A percentile compares a stretch with the other conserved stretches of the same genome.
These are phyloP conservation scores for Neohortaea acidophila DNA, from an alignment of 495 filamentous ascomycete genomes.

Conservation along the genomic window DNA sequence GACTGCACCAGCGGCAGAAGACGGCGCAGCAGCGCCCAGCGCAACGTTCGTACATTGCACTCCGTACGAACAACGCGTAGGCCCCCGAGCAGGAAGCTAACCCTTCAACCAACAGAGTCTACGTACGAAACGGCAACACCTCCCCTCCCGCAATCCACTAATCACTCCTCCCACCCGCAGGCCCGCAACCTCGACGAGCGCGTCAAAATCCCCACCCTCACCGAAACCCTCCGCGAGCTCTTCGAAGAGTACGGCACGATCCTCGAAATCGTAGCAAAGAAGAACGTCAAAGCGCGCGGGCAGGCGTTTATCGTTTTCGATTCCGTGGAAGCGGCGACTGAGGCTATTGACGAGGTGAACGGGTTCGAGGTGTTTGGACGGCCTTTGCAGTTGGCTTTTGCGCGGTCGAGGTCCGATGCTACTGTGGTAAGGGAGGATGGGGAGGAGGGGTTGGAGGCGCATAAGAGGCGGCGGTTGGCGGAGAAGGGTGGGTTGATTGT, in stretches of 20 bases:
- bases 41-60: slow-evolving; percentile 22
- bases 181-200: slow-evolving; percentile 88
- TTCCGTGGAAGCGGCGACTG: slow-evolving; percentile 52
- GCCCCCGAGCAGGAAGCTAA: slow-evolving; percentile 4
- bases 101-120: slow-evolving; percentile 11
- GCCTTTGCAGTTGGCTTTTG: slow-evolving; percentile 76
- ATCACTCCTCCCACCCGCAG: slow-evolving; percentile 27
- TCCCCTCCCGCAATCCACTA: background rate
- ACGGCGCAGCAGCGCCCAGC: slow-evolving; percentile 10
- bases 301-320: slow-evolving; percentile 97
- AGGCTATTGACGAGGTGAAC: slow-evolving; percentile 77
- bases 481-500: slow-evolving; percentile 59
- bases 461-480: slow-evolving; percentile 71
- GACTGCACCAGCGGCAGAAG: too few species aligned
- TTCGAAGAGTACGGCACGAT: slow-evolving; percentile 86
- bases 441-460: slow-evolving; percentile 68
- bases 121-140: slow-evolving; percentile 3
- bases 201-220: slow-evolving; percentile 67
- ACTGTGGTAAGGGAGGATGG: slow-evolving; percentile 59
- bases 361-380: slow-evolving; percentile 92
- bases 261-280: slow-evolving; percentile 85
- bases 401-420: slow-evolving; percentile 74
- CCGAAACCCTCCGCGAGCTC: slow-evolving; percentile 55
- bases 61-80: slow-evolving; percentile 19
- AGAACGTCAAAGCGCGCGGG: slow-evolving; percentile 79